Base-by-base conservation (phyloP, 2,329 filamentous ascomycete species). In the Exophiala calicioides region DNA sequence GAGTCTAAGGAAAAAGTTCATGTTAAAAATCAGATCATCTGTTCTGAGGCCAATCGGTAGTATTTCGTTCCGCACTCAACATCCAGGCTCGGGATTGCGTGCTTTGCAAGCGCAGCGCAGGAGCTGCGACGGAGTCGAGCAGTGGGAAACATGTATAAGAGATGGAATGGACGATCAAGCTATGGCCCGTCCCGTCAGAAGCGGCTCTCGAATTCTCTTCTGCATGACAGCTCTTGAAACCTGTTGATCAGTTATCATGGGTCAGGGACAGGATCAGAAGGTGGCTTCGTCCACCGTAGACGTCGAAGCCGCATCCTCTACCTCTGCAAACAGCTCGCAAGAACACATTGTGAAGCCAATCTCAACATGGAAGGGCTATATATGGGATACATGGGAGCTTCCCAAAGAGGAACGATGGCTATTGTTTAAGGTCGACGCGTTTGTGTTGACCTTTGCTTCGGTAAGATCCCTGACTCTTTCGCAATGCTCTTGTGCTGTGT, bases 381-480 rank as follows among this genome's bases (percentile, higher is more conserved):
- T 77, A 30, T 77, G 74, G 74, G 75, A 78, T 60, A 73, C 70
- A 0, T 67, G 74, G 18, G 75, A 77, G 51, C 76, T 75, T 44
- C 65, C 70, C 1, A 70, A 68, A 1, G 70, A 77, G 48, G 74
- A 78, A 55, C 51, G 60, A 4, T 58, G 56, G 58, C 30, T 63
- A 5, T 34, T 63, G 15, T 62, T 62, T 12, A 63, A 63, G 47
- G 48, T 62, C 10, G 60, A 63, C 35, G 53, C 56, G 3, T 59
- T 57, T 30, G 53, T 63, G 4, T 50, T 63, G 9, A 62, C 60
- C 1, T 62, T 62, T 46, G 55, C 60, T n/a, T 63, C 59, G 4
- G 43, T 63, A 34, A 57, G 60, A 1, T 62, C 59, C 24, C 56
- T 62, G 27, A 27, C 60, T 35, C 24, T 35, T 40, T 27, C 20